Percentiles rank a stretch among this genome's conserved stretches.
phyloP scores from a whole-genome alignment of 106 monocot species.

The Allium fistulosum region DNA sequence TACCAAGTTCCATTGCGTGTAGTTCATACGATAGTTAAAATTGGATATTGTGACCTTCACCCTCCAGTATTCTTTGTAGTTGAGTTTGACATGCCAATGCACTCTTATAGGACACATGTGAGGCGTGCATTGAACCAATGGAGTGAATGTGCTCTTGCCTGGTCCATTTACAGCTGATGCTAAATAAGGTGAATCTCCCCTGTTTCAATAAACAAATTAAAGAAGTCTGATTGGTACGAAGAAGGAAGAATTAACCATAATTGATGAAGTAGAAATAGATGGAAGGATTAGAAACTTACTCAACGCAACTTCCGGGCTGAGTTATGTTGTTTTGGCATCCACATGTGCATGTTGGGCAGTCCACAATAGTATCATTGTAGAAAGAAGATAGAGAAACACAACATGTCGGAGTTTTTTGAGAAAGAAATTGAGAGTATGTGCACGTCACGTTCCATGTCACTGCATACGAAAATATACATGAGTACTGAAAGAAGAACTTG shows the following conservation, averaged over 20 bases:
- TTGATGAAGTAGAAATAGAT: constrained; percentile 1
- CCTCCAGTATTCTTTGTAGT: constrained; percentile 62
- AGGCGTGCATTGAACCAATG: constrained; percentile 62
- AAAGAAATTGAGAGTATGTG: constrained; percentile 46
- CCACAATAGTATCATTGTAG: constrained; percentile 53
- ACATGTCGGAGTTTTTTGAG: constrained; percentile 46
- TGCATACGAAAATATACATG: constrained; percentile 8
- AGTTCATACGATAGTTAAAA: constrained; percentile 72
- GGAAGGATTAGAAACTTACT: constrained; percentile 17
- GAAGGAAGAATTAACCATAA: not conserved
- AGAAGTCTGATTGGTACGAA: not conserved
- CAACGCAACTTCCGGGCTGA: constrained; percentile 41
- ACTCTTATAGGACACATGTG: constrained; percentile 70
- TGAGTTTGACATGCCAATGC: constrained; percentile 72
- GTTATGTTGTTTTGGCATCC: constrained; percentile 51
- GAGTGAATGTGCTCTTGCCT: constrained; percentile 35
- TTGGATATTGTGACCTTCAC: constrained; percentile 58
- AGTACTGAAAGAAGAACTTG: not conserved
- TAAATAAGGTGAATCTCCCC: constrained; percentile 55
- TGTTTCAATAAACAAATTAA: constrained; percentile 12
- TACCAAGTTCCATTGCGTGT: constrained; percentile 65
- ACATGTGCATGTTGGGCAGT: constrained; percentile 52
- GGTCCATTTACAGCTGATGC: constrained; percentile 45
- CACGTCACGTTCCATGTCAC: constrained; percentile 66
- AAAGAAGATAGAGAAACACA: constrained; percentile 59